These are phyloP conservation scores for Poa annua DNA, from an alignment of 176 grass and related monocot species.

Conservation along the genomic window DNA sequence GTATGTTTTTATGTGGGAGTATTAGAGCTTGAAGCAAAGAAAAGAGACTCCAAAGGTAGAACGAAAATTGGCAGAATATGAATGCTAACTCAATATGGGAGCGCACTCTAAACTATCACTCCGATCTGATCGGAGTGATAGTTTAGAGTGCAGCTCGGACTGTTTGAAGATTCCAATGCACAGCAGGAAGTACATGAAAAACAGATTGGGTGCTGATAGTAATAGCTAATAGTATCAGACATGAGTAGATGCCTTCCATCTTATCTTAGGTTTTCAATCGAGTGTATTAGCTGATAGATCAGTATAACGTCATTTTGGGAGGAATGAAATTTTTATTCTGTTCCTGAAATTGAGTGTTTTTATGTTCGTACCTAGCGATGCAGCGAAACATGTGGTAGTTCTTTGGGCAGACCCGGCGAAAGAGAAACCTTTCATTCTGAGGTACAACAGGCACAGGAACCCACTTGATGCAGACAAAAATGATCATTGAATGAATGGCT, in stretches of 20 bases:
- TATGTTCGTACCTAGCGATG: slow-evolving; percentile 75
- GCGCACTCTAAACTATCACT: too few relatives aligned
- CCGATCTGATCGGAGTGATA: too few relatives aligned
- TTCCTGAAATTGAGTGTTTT: neutral
- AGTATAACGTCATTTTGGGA: slow-evolving; percentile 15
- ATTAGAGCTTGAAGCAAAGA: neutral
- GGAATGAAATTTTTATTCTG: neutral
- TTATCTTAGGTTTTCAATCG: slow-evolving; percentile 14
- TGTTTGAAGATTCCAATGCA: slow-evolving; percentile 12
- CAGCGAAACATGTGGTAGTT: slow-evolving; percentile 96
- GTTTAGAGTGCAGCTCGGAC: too few relatives aligned
- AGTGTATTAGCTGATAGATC: slow-evolving; percentile 18
- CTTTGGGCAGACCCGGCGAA: slow-evolving; percentile 89
- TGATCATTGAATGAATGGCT: slow-evolving; percentile 95
- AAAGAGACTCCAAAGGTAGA: neutral
- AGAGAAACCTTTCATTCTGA: slow-evolving; percentile 96
- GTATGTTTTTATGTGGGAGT: neutral
- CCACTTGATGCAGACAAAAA: slow-evolving; percentile 99
- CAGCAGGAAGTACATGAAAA: slow-evolving; percentile 36
- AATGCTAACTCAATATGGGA: slow-evolving; percentile 27
- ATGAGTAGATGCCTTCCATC: slow-evolving; percentile 25
- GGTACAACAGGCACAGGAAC: slow-evolving; percentile 93
- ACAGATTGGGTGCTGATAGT: slow-evolving; percentile 7
- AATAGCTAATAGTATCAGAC: slow-evolving; percentile 11
- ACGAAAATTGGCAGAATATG: slow-evolving; percentile 21